phyloP scores from a whole-genome alignment of 345 rosid genomes.

The Syzygium aqueum region DNA sequence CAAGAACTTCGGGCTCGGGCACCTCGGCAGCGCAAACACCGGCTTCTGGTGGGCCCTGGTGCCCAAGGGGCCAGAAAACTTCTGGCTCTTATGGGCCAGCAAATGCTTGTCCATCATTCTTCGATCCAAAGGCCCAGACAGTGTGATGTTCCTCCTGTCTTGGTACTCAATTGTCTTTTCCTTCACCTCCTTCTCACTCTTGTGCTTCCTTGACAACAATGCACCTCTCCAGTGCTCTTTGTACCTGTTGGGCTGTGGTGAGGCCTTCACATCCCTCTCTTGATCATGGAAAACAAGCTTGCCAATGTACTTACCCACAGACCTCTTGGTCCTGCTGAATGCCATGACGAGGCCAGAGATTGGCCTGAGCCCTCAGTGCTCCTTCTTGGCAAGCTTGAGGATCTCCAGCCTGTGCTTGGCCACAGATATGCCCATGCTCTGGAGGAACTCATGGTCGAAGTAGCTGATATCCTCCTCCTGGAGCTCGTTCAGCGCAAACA shows the following conservation, averaged over 20 bases:
- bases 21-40: neutral
- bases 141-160: constrained; percentile 31
- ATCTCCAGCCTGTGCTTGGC: constrained; percentile 81
- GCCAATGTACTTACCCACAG: constrained; percentile 29
- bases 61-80: constrained; percentile 30
- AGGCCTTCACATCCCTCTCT: constrained; percentile 13
- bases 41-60: constrained; percentile 22
- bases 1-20: constrained; percentile 30
- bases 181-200: constrained; percentile 19
- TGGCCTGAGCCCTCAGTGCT: constrained; percentile 4
- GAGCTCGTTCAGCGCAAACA: constrained; percentile 55
- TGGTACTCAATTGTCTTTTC: constrained; percentile 15
- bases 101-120: constrained; percentile 22
- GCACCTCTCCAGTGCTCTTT: constrained; percentile 11
- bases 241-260: constrained; percentile 14
- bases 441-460: constrained; percentile 76
- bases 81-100: constrained; percentile 11
- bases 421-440: constrained; percentile 61
- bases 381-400: constrained; percentile 59
- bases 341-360: constrained; percentile 34
- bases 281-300: constrained; percentile 33
- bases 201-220: constrained; percentile 20
- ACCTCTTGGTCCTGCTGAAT: constrained; percentile 29
- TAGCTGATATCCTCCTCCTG: constrained; percentile 49
- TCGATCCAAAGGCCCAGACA: constrained; percentile 66